These are phyloP conservation scores for Trichothecium roseum DNA, from an alignment of 2,329 filamentous ascomycete species.

Conservation along the genomic window DNA sequence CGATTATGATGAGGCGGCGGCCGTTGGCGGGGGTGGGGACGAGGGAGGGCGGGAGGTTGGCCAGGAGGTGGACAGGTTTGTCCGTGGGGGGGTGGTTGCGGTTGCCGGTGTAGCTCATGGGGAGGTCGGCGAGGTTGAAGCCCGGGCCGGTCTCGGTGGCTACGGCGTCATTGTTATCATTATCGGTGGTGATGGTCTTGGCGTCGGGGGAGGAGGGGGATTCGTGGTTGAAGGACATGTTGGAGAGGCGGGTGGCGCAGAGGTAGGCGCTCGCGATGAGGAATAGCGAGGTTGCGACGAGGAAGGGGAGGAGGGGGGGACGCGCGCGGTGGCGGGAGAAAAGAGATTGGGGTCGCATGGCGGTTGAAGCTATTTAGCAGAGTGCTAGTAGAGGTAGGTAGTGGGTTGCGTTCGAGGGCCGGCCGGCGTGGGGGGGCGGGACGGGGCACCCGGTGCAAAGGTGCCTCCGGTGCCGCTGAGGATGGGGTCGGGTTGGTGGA, in stretches of 20 bases:
- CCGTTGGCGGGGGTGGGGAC: conserved; percentile 24
- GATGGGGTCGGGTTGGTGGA: no score
- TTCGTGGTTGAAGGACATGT: conserved; percentile 9
- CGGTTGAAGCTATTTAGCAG: no score
- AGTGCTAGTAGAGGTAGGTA: no score
- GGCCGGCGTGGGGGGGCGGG: no score
- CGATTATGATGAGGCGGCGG: conserved; percentile 66
- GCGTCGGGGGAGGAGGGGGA: not conserved
- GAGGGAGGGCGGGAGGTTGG: conserved; percentile 16
- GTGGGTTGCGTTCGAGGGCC: no score
- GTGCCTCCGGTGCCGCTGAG: no score
- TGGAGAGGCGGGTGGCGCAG: conserved; percentile 21
- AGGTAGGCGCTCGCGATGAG: conserved; percentile 21
- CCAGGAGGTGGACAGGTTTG: conserved; percentile 16
- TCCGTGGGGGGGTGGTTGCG: conserved; percentile 26
- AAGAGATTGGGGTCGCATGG: no score
- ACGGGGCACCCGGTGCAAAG: no score
- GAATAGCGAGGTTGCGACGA: conserved; percentile 20
- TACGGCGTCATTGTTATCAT: not conserved
- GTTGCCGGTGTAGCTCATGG: conserved; percentile 31
- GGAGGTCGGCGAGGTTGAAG: conserved; percentile 17
- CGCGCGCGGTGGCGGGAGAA: conserved; percentile 17
- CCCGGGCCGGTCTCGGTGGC: conserved; percentile 5
- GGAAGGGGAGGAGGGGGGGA: conserved; percentile 17
- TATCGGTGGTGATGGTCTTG: not conserved